A percentile compares a stretch with the other conserved stretches of the same genome.
These are phyloP conservation scores for Zymoseptoria passerinii DNA, from an alignment of 2,329 filamentous ascomycete genomes.

Conservation along the genomic window DNA sequence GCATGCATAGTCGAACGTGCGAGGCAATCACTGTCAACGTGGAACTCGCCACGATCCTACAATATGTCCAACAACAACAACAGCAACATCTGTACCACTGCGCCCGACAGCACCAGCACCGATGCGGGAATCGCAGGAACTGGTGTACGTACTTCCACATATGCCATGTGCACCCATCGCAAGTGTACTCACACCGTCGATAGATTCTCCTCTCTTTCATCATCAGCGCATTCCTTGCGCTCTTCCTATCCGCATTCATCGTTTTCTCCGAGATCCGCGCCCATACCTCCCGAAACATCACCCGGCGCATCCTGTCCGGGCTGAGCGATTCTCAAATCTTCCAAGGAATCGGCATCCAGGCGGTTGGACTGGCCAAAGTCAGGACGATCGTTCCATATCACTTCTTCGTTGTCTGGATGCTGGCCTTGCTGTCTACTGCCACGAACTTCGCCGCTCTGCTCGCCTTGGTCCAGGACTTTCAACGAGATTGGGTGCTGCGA, in stretches of 20 bases:
- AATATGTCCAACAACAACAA: conserved; percentile 9
- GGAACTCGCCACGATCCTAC: no score
- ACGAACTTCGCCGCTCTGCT: conserved; percentile 58
- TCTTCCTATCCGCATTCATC: conserved; percentile 49
- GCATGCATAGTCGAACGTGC: no score
- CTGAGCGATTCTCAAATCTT: conserved; percentile 63
- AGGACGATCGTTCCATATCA: conserved; percentile 55
- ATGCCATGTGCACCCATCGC: background rate
- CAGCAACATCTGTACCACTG: conserved; percentile 34
- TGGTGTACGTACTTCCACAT: conserved; percentile 38
- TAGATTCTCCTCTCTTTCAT: conserved; percentile 59
- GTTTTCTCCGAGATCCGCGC: conserved; percentile 47
- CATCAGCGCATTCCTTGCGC: conserved; percentile 51
- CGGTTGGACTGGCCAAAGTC: conserved; percentile 53
- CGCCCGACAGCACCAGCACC: conserved; percentile 40
- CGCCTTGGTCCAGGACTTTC: conserved; percentile 58
- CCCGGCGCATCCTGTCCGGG: conserved; percentile 55
- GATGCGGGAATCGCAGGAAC: conserved; percentile 52
- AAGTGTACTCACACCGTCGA: background rate
- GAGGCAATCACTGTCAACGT: no score
- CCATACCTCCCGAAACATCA: conserved; percentile 44
- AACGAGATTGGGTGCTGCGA: conserved; percentile 56
- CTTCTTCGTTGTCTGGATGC: conserved; percentile 64
- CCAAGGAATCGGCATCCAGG: conserved; percentile 60
- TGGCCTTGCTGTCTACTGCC: conserved; percentile 55